Evolutionary conservation across 306 rosid species (phyloP).

Genomic region (Gillenia trifoliata): DNA sequence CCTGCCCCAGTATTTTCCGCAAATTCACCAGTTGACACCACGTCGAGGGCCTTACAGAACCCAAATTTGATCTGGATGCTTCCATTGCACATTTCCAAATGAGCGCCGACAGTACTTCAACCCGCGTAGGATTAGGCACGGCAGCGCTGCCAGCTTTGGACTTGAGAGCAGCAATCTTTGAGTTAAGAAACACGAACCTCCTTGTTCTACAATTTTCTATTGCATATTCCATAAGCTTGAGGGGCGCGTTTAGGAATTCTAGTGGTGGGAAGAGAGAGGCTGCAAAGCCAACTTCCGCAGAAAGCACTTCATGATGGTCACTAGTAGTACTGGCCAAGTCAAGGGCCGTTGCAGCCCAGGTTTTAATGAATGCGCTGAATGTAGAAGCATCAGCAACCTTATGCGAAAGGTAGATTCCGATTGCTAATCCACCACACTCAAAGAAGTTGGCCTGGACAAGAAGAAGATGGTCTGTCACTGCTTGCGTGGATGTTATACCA

Average conservation of each 20-base stretch:
- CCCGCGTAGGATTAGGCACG: constrained; percentile 18
- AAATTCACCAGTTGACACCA: background rate
- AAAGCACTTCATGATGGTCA: too few species aligned
- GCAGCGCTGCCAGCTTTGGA: background rate
- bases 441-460: constrained; percentile 30
- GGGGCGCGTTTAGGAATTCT: background rate
- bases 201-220: constrained; percentile 22
- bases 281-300: background rate
- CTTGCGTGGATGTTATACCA: background rate
- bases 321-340: background rate
- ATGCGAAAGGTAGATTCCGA: constrained; percentile 32
- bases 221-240: background rate
- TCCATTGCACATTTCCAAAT: background rate
- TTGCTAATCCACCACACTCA: constrained; percentile 38
- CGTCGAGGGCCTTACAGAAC: background rate
- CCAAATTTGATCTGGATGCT: background rate
- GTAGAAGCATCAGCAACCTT: constrained; percentile 30
- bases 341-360: constrained; percentile 19
- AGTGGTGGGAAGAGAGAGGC: background rate
- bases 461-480: constrained; percentile 6
- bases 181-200: constrained; percentile 28
- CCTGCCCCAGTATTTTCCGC: background rate
- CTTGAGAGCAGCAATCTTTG: constrained; percentile 22
- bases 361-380: constrained; percentile 16
- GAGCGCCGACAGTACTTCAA: constrained; percentile 19